Conservation (phyloP, 768 basidiomycete species). For the Vararia minispora region DNA sequence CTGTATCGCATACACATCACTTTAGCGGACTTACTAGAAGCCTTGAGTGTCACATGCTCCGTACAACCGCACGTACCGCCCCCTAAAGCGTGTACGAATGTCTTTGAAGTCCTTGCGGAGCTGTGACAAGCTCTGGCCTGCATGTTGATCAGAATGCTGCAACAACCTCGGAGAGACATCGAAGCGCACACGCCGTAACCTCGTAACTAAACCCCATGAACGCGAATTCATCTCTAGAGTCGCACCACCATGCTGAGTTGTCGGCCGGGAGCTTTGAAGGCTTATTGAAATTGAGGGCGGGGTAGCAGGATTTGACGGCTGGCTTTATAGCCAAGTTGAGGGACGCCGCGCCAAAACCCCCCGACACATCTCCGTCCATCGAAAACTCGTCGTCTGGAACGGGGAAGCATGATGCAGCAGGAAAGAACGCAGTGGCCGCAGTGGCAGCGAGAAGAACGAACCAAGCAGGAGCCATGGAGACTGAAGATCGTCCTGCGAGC, state of each 20-base stretch:
- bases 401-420: too few species aligned
- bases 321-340: too few species aligned
- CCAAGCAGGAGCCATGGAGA: too few species aligned
- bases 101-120: conserved; percentile 47
- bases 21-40: conserved; percentile 24
- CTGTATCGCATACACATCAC: neutral
- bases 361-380: too few species aligned
- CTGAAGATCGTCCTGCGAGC: too few species aligned
- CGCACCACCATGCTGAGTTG: conserved; percentile 39
- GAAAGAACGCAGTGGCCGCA: too few species aligned
- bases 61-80: conserved; percentile 51
- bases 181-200: conserved; percentile 44
- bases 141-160: conserved; percentile 3
- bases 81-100: conserved; percentile 46
- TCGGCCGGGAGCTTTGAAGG: conserved; percentile 33
- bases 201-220: conserved; percentile 76
- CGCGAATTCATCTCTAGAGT: conserved; percentile 50
- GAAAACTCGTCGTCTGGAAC: too few species aligned
- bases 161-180: neutral
- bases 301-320: conserved; percentile 26
- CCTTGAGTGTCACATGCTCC: conserved; percentile 28
- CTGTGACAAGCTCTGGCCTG: conserved; percentile 46
- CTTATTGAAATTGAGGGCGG: conserved; percentile 38
- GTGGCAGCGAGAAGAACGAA: too few species aligned
- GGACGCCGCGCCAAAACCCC: too few species aligned